Evolutionary conservation across 139 green algal genomes (phyloP).

Genomic region (Gonium pectorale): DNA sequence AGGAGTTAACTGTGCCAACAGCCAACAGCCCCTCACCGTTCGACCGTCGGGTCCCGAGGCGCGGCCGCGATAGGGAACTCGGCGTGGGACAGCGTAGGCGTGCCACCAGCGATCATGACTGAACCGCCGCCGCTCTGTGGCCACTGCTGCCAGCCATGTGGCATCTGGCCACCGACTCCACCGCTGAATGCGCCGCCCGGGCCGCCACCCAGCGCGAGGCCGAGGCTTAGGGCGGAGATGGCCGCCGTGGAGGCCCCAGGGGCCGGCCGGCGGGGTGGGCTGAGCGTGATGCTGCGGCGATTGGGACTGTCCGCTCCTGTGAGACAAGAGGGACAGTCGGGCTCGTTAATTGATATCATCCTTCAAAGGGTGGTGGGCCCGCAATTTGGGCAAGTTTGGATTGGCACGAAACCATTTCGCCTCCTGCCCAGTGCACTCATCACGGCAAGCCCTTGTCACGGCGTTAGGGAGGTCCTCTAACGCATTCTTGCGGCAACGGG

Average conservation of each 20-base stretch:
- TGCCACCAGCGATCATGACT: neutral
- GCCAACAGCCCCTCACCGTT: too few species aligned
- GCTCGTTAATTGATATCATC: too few species aligned
- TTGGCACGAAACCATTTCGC: too few species aligned
- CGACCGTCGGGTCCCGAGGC: constrained; percentile 6
- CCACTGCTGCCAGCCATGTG: neutral
- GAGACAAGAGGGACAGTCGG: too few species aligned
- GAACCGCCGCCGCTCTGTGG: neutral
- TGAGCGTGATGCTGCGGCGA: constrained; percentile 32
- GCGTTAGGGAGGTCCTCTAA: too few species aligned
- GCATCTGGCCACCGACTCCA: neutral
- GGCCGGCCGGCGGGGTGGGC: neutral
- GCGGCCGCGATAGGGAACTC: constrained; percentile 30
- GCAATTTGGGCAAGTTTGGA: too few species aligned
- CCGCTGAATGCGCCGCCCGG: neutral
- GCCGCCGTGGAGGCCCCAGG: neutral
- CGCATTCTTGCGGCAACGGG: too few species aligned
- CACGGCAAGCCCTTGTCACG: too few species aligned
- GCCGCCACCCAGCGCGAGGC: constrained; percentile 12
- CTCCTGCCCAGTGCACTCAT: too few species aligned
- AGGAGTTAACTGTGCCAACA: too few species aligned
- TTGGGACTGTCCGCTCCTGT: constrained; percentile 28
- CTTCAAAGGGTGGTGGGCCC: too few species aligned
- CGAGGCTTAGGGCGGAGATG: constrained; percentile 36
- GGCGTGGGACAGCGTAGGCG: constrained; percentile 5